Conservation (phyloP, 2,329 filamentous ascomycete genomes). For the Alternaria novae-zelandiae region DNA sequence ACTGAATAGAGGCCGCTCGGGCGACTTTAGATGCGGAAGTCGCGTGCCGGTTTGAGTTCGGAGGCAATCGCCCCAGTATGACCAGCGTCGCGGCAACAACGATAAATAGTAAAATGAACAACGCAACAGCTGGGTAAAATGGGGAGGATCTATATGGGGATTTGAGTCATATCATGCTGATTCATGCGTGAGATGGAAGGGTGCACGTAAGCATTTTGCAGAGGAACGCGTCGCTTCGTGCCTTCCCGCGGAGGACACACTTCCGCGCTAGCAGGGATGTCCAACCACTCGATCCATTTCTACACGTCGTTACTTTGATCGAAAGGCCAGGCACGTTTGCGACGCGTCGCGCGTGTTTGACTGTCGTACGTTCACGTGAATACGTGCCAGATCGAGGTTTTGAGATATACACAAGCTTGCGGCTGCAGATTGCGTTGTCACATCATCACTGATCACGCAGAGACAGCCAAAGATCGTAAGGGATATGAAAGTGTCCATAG, state of each 20-base stretch:
- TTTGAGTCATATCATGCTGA: neutral
- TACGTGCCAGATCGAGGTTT: neutral
- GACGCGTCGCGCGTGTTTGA: neutral
- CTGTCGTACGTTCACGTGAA: neutral
- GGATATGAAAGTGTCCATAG: slow-evolving; percentile 44
- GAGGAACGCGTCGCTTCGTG: slow-evolving; percentile 6
- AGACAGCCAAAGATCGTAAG: slow-evolving; percentile 14
- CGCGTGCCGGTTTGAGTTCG: neutral
- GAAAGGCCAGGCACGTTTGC: neutral
- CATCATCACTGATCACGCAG: neutral
- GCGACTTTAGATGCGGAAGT: neutral
- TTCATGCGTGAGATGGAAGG: neutral
- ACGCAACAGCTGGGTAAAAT: neutral
- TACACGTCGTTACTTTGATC: neutral
- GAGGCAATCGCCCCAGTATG: neutral
- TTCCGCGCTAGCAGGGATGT: slow-evolving; percentile 8
- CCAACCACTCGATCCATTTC: neutral
- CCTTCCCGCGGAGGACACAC: slow-evolving; percentile 1
- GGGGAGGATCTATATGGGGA: neutral
- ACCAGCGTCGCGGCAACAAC: neutral
- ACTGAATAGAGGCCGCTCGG: neutral
- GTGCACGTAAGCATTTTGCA: neutral
- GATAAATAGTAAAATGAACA: neutral
- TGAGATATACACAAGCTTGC: neutral
- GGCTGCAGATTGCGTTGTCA: neutral